Evolutionary conservation across 768 basidiomycete species (phyloP).

Genomic region (Hortiboletus flavorubellus): DNA sequence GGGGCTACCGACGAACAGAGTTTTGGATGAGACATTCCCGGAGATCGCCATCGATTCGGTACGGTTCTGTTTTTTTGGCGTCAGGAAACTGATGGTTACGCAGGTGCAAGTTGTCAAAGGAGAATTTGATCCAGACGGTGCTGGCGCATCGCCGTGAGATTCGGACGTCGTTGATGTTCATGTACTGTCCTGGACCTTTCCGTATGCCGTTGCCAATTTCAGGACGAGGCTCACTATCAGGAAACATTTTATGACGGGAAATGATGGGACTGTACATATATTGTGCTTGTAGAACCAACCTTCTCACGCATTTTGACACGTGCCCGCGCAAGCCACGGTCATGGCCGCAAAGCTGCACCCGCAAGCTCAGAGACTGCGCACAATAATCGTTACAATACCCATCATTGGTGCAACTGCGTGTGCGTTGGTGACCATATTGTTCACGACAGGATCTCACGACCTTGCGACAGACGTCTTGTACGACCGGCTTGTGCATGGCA

Average conservation of each 20-base stretch:
- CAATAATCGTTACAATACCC: slow-evolving; percentile 60
- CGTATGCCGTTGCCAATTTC: slow-evolving; percentile 44
- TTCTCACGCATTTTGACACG: background rate
- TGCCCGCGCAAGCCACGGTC: background rate
- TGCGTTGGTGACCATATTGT: slow-evolving; percentile 34
- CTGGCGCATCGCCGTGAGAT: slow-evolving; percentile 48
- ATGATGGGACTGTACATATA: too few species aligned
- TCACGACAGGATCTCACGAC: slow-evolving; percentile 6
- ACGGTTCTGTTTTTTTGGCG: slow-evolving; percentile 6
- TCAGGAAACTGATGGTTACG: too few species aligned
- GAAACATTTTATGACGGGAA: too few species aligned
- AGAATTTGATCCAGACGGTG: slow-evolving; percentile 42
- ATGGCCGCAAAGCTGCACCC: slow-evolving; percentile 39
- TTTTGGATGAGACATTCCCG: slow-evolving; percentile 63
- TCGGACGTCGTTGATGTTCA: slow-evolving; percentile 58
- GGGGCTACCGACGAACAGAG: slow-evolving; percentile 19
- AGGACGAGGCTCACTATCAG: slow-evolving; percentile 43
- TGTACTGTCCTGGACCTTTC: slow-evolving; percentile 56
- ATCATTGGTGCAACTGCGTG: slow-evolving; percentile 64
- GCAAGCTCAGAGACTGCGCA: slow-evolving; percentile 44
- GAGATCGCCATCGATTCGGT: slow-evolving; percentile 63
- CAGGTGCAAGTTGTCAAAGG: too few species aligned
- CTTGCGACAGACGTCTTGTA: slow-evolving; percentile 55
- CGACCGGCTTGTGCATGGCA: slow-evolving; percentile 55
- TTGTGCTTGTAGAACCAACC: too few species aligned